Evolutionary conservation across 116 monocot species (phyloP), one percentile per base, ranked within the genome.

Genomic region (Iris pallida): DNA sequence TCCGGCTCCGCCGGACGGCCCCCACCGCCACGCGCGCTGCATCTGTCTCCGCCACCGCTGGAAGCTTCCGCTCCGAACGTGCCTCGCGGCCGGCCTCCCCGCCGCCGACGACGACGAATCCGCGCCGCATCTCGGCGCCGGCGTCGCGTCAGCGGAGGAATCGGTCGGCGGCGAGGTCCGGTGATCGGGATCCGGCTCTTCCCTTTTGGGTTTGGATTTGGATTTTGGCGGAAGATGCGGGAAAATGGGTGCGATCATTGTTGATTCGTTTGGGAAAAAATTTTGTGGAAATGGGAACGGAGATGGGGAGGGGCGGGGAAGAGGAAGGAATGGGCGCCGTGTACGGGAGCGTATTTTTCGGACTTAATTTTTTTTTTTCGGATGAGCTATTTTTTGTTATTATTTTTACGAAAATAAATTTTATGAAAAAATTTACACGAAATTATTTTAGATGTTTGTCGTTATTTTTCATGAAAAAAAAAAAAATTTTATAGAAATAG

Each of bases 1-100:
- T 81, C 82, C 88, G 76, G 80, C 18, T 10, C 64, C 55, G 41
- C 69, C 53, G 13, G 63, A 44, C 7, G 81, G 65, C 1, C 77
- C 82, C 82, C 77, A 73, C 7, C 64, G 10, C 82, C 82, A 82
- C 19, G 73, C 81, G 51, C 77, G 77, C 66, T 82, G 82, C 77
- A 82, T 65, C 59, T 82, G 77, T 17, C 47, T 51, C 64, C 65
- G 68, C 69, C 68, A 82, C 53, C 56, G 52, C 82, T 82, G 82
- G 73, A 82, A 77, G 70, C 82, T 82, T 16, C 45, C 55, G 73
- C 64, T 82, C 49, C 73, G 57, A 58, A 73, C 46, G 68, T 82
- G 77, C 5, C 5, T 57, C 69, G 43, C 16, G 11, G 45, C 6
- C 44, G 57, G 69, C 56, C 57, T 57, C 45, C 57, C 43, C 19